phyloP scores from a whole-genome alignment of 192 early-diverging fungal species.

The Coemansia sp. region DNA sequence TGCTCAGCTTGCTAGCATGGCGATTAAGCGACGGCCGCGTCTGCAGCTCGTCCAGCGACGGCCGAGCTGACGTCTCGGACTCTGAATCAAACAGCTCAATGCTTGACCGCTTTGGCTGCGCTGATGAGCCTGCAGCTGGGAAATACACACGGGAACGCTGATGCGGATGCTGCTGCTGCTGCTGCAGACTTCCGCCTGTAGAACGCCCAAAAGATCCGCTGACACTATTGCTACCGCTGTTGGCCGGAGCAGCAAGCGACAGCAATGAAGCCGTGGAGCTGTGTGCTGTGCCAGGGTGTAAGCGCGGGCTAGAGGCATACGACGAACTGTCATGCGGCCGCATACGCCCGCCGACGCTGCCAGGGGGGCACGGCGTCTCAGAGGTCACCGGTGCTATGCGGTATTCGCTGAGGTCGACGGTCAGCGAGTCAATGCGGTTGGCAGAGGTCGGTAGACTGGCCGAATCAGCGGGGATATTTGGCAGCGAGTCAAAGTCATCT shows the following conservation, averaged over 20 bases:
- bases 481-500: not conserved
- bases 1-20: constrained; percentile 45
- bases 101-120: constrained; percentile 30
- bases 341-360: constrained; percentile 7
- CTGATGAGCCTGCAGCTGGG: constrained; percentile 10
- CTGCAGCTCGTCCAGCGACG: constrained; percentile 45
- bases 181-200: constrained; percentile 4
- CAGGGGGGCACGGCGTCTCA: constrained; percentile 17
- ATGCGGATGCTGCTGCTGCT: constrained; percentile 10
- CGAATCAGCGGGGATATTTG: not conserved
- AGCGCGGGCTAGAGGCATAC: constrained; percentile 35
- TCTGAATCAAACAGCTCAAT: constrained; percentile 36
- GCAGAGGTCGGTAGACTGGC: not conserved
- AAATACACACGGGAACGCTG: constrained; percentile 42
- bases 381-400: constrained; percentile 29
- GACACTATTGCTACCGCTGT: constrained; percentile 12
- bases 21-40: constrained; percentile 33
- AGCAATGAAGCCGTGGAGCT: constrained; percentile 47
- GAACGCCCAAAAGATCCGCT: constrained; percentile 36
- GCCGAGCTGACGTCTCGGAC: constrained; percentile 40
- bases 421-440: constrained; percentile 15
- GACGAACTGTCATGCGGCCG: constrained; percentile 21
- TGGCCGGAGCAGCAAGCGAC: constrained; percentile 23
- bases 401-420: constrained; percentile 31
- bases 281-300: constrained; percentile 34